Conservation (phyloP, 345 rosid genomes). For the Corchorus capsularis region DNA sequence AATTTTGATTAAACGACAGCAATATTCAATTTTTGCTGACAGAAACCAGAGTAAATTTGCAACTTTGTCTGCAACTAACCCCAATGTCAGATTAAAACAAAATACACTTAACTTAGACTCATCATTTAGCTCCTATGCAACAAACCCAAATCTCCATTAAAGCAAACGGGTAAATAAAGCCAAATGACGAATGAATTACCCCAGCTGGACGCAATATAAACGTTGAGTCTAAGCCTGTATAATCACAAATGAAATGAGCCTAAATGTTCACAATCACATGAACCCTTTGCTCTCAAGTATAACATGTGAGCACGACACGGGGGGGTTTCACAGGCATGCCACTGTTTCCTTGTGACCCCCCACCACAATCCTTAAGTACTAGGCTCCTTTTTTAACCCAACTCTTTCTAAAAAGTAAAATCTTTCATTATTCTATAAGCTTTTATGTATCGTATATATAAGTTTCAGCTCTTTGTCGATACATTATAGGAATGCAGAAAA, state of each 20-base stretch:
- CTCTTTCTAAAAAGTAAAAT: neutral
- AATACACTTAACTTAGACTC: neutral
- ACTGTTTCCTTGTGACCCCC: constrained; percentile 41
- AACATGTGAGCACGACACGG: constrained; percentile 37
- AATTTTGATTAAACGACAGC: neutral
- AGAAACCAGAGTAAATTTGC: neutral
- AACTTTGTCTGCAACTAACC: neutral
- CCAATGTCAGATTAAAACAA: constrained; percentile 7
- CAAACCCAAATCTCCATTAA: constrained; percentile 14
- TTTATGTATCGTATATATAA: neutral
- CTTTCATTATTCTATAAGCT: neutral
- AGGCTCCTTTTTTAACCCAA: neutral
- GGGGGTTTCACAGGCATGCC: neutral
- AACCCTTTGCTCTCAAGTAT: neutral
- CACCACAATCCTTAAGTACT: neutral
- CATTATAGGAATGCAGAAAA: neutral
- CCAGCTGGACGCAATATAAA: neutral
- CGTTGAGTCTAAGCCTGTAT: constrained; percentile 15
- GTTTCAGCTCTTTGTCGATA: neutral
- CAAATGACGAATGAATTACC: constrained; percentile 1
- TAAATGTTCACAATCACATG: constrained; percentile 27
- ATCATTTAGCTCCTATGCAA: constrained; percentile 7
- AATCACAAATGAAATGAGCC: neutral
- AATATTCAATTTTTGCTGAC: constrained; percentile 10
- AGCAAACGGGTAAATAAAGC: constrained; percentile 4